phyloP scores from a whole-genome alignment of 768 basidiomycete genomes.

The Lactifluus pinguis region DNA sequence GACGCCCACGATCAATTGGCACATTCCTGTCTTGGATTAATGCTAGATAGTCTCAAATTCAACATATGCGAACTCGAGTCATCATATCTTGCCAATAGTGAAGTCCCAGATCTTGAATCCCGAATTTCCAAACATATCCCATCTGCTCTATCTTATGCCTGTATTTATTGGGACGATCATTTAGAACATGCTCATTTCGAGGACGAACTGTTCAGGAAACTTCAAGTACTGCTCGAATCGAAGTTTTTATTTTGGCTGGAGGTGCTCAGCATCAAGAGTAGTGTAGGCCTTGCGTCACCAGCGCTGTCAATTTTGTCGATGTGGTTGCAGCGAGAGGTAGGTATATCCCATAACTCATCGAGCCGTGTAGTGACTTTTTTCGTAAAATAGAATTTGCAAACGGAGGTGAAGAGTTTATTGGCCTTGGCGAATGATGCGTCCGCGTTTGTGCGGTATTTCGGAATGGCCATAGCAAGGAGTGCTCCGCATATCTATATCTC shows the following conservation, averaged over 20 bases:
- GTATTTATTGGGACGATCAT: background rate
- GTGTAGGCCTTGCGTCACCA: background rate
- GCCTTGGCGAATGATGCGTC: background rate
- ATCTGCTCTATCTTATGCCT: background rate
- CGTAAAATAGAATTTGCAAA: background rate
- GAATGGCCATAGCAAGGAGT: background rate
- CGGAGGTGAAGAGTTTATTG: background rate
- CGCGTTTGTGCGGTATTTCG: background rate
- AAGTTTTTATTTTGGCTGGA: background rate
- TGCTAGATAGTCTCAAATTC: background rate
- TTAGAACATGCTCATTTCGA: background rate
- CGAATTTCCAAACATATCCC: background rate
- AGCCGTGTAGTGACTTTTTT: background rate
- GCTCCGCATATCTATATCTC: background rate
- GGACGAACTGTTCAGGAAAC: background rate
- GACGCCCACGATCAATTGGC: too few species aligned
- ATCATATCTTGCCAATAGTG: background rate
- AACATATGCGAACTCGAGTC: background rate
- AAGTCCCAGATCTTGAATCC: background rate
- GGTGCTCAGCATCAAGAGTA: background rate
- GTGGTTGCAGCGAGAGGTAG: background rate
- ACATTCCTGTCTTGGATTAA: background rate
- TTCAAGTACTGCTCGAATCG: background rate
- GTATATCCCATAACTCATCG: background rate
- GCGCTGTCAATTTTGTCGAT: background rate